Conservation (phyloP, 2,329 filamentous ascomycete genomes). For the Trichoderma afroharzianum region DNA sequence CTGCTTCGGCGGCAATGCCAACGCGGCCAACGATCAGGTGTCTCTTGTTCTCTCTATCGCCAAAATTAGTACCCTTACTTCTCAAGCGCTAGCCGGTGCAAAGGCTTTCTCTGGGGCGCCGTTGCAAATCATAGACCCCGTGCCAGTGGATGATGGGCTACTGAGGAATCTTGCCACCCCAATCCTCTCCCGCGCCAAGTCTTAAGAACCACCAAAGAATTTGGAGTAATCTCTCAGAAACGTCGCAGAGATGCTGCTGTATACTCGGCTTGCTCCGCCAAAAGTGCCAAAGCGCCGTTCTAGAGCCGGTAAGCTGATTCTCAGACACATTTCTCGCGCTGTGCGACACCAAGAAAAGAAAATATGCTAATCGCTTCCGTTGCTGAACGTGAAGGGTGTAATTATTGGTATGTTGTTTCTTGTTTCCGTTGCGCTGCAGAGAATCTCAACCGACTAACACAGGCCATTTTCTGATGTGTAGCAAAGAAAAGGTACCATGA, state of each 20-base stretch:
- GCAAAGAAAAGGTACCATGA: constrained; percentile 51
- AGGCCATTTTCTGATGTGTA: constrained; percentile 24
- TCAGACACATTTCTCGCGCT: neutral
- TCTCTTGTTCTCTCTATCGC: constrained; percentile 21
- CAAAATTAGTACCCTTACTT: neutral
- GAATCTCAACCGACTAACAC: constrained; percentile 13
- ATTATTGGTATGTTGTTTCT: constrained; percentile 43
- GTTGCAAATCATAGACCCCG: neutral
- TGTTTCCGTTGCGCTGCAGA: neutral
- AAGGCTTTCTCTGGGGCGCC: neutral
- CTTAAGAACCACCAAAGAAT: neutral
- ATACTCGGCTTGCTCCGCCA: constrained; percentile 54
- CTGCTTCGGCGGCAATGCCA: neutral
- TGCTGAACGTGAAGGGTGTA: constrained; percentile 41
- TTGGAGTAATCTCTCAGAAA: neutral
- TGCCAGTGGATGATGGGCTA: neutral
- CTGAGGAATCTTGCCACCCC: neutral
- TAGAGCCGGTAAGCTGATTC: constrained; percentile 49
- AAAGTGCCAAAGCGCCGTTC: constrained; percentile 58
- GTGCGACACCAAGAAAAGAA: neutral
- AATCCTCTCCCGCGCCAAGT: neutral
- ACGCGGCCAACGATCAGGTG: neutral
- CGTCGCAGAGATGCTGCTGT: constrained; percentile 48
- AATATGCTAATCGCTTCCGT: neutral
- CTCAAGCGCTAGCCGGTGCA: neutral